phyloP scores from a whole-genome alignment of 2,329 filamentous ascomycete genomes.

The Septoria petroselini region DNA sequence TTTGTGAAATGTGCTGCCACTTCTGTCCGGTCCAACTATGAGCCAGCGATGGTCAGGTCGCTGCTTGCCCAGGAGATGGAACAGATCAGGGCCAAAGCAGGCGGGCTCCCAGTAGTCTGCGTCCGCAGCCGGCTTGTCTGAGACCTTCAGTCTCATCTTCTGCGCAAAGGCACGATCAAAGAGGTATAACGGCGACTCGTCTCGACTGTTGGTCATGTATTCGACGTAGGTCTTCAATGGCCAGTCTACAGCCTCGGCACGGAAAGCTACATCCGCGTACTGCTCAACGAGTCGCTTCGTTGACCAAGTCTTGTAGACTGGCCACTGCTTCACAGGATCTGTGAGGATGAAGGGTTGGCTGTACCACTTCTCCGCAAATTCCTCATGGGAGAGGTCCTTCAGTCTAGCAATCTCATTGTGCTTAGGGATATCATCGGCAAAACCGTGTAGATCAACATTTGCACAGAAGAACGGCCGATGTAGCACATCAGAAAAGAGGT shows the following conservation, averaged over 20 bases:
- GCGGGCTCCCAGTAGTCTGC: conserved; percentile 73
- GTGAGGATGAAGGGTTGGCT: conserved; percentile 84
- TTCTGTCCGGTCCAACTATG: conserved; percentile 81
- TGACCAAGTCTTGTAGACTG: conserved; percentile 71
- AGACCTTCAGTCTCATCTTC: conserved; percentile 72
- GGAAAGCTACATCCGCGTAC: conserved; percentile 68
- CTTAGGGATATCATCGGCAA: conserved; percentile 66
- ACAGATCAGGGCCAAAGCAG: conserved; percentile 83
- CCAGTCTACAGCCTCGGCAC: conserved; percentile 94
- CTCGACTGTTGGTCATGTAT: conserved; percentile 72
- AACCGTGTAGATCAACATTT: conserved; percentile 66
- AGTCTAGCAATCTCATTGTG: conserved; percentile 71
- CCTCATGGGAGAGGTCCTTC: conserved; percentile 63
- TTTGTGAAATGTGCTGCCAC: conserved; percentile 89
- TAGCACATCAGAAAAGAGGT: conserved; percentile 84
- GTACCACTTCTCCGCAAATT: conserved; percentile 75
- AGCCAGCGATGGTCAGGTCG: conserved; percentile 89
- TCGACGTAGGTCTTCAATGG: conserved; percentile 72
- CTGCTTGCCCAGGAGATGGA: conserved; percentile 71
- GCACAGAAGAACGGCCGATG: conserved; percentile 89
- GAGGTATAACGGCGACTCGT: conserved; percentile 83
- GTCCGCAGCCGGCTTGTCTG: conserved; percentile 37
- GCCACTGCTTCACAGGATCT: conserved; percentile 76
- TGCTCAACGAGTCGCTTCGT: conserved; percentile 62
- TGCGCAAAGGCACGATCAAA: conserved; percentile 85